These are phyloP conservation scores for Xylaria flabelliformis DNA, from an alignment of 495 filamentous ascomycete species.

Conservation along the genomic window DNA sequence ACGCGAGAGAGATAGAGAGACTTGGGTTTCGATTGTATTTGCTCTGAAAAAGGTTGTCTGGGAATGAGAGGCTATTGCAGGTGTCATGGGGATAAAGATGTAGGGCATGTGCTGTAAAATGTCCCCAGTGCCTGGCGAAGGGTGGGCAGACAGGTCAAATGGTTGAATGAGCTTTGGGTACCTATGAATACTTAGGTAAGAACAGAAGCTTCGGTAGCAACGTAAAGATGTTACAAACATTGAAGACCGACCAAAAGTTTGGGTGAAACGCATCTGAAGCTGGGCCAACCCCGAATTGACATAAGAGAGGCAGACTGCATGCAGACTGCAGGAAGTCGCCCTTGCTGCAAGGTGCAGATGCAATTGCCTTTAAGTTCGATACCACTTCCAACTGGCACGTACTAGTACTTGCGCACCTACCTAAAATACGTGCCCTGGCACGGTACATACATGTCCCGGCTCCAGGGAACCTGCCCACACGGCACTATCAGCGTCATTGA, in stretches of 20 bases:
- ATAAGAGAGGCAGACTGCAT: slow-evolving; percentile 24
- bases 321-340: slow-evolving; percentile 29
- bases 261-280: slow-evolving; percentile 29
- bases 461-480: not conserved
- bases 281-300: slow-evolving; percentile 25
- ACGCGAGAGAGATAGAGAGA: not conserved
- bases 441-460: not conserved
- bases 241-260: not conserved
- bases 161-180: not conserved
- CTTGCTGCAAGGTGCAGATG: slow-evolving; percentile 14
- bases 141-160: not conserved
- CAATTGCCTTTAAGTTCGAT: slow-evolving; percentile 21
- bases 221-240: slow-evolving; percentile 23
- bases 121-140: not conserved
- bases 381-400: not conserved
- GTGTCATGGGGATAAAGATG: slow-evolving; percentile 11
- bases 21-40: not conserved
- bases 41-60: not conserved
- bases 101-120: slow-evolving; percentile 6
- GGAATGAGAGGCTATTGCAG: not conserved
- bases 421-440: not conserved
- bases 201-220: slow-evolving; percentile 16
- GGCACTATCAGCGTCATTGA: not conserved
- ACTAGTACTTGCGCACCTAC: not conserved
- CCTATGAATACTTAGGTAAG: slow-evolving; percentile 4